These are phyloP conservation scores for Aureobasidium lini DNA, from an alignment of 2,329 filamentous ascomycete species.

Conservation along the genomic window DNA sequence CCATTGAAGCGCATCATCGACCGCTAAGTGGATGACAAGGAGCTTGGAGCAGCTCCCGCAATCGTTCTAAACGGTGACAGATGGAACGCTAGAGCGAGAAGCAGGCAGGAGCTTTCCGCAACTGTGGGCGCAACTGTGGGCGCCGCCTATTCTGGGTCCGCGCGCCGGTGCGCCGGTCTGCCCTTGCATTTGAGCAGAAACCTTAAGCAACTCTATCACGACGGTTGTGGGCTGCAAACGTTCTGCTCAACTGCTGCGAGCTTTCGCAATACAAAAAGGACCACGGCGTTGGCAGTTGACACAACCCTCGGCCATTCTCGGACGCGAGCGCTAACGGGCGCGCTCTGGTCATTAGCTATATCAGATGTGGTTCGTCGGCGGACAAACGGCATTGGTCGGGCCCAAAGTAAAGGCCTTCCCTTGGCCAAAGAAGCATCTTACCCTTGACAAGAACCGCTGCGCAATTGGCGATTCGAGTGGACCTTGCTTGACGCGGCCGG, in stretches of 20 bases:
- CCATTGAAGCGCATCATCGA: slow-evolving; percentile 15
- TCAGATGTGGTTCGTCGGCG: slow-evolving; percentile 7
- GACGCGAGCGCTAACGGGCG: slow-evolving; percentile 10
- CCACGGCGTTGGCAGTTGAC: background rate
- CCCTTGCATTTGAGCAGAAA: slow-evolving; percentile 14
- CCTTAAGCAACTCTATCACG: slow-evolving; percentile 15
- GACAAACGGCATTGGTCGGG: slow-evolving; percentile 8
- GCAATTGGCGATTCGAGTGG: slow-evolving; percentile 6
- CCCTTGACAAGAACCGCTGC: background rate
- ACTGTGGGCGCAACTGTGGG: background rate
- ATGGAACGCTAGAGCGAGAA: slow-evolving; percentile 13
- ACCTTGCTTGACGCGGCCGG: slow-evolving; percentile 2
- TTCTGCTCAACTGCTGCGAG: background rate
- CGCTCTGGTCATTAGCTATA: slow-evolving; percentile 12
- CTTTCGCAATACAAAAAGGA: slow-evolving; percentile 6
- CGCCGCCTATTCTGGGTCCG: slow-evolving; percentile 15
- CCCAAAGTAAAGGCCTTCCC: slow-evolving; percentile 1
- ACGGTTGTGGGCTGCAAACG: slow-evolving; percentile 11
- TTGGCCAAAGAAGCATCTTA: slow-evolving; percentile 7
- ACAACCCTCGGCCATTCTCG: slow-evolving; percentile 11
- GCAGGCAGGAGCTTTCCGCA: slow-evolving; percentile 4
- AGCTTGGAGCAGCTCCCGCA: slow-evolving; percentile 15
- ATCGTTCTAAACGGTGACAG: slow-evolving; percentile 15
- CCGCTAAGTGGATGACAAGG: slow-evolving; percentile 14
- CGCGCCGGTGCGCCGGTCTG: slow-evolving; percentile 14